A percentile compares a stretch with the other conserved stretches of the same genome.
Conservation (phyloP, 2,329 filamentous ascomycete species). For the Calonectria ilicicola region DNA sequence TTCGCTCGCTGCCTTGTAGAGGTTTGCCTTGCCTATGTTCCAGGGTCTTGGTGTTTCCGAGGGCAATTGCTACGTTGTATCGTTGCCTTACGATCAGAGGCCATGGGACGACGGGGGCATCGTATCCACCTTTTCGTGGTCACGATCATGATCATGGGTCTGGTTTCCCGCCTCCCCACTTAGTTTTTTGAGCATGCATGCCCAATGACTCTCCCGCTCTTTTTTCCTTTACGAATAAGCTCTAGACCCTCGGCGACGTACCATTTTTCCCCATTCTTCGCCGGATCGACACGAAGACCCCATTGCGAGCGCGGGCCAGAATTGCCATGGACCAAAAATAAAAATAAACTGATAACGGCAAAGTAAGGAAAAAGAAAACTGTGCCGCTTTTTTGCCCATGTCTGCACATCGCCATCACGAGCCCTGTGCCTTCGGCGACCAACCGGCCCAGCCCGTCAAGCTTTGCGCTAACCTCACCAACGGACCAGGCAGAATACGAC, state of each 20-base stretch:
- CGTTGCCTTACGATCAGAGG: background rate
- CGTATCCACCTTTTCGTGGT: background rate
- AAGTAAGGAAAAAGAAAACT: background rate
- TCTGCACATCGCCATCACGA: constrained; percentile 15
- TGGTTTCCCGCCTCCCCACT: constrained; percentile 7
- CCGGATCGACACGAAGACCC: constrained; percentile 17
- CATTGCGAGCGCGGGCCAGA: background rate
- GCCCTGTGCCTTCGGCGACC: background rate
- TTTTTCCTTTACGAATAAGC: background rate
- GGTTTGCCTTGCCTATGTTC: background rate
- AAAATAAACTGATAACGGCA: constrained; percentile 12
- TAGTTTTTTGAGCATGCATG: background rate
- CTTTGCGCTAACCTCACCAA: constrained; percentile 14
- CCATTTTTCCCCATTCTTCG: background rate
- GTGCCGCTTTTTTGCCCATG: background rate
- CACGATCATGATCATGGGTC: constrained; percentile 8
- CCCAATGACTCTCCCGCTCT: constrained; percentile 3
- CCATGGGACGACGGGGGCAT: background rate
- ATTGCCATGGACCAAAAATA: constrained; percentile 7
- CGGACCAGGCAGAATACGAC: background rate
- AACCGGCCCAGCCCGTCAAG: constrained; percentile 20
- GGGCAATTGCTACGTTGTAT: constrained; percentile 16
- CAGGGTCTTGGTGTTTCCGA: background rate
- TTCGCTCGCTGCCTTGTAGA: background rate
- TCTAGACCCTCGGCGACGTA: constrained; percentile 17